A percentile compares a stretch with the other conserved stretches of the same genome.
These are phyloP conservation scores for Benincasa hispida DNA, from an alignment of 306 rosid genomes.

Conservation along the genomic window DNA sequence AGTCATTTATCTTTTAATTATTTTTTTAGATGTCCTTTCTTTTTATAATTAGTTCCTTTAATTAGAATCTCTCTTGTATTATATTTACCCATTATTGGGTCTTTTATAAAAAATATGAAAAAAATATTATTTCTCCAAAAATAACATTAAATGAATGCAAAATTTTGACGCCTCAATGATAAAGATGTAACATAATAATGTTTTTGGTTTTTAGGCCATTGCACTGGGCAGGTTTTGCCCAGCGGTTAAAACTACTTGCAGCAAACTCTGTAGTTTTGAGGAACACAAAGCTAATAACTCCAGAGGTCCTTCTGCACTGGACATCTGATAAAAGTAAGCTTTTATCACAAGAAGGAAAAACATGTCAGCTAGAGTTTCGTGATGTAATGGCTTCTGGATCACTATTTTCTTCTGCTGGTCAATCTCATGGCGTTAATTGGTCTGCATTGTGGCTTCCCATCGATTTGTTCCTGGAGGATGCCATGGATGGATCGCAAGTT, in stretches of 20 bases:
- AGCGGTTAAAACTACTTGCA: conserved; percentile 45
- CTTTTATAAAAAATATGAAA: too few relatives aligned
- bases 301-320: conserved; percentile 44
- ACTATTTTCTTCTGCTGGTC: conserved; percentile 33
- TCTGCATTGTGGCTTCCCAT: conserved; percentile 84
- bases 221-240: conserved; percentile 54
- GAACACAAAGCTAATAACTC: conserved; percentile 40
- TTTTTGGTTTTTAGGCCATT: conserved; percentile 48
- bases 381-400: conserved; percentile 40
- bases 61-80: too few relatives aligned
- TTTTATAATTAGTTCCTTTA: too few relatives aligned
- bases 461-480: conserved; percentile 81
- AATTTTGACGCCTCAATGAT: conserved; percentile 11
- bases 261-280: conserved; percentile 56
- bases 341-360: conserved; percentile 35
- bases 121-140: too few relatives aligned
- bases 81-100: too few relatives aligned
- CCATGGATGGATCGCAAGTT: conserved; percentile 61
- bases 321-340: conserved; percentile 29
- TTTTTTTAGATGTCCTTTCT: too few relatives aligned
- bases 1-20: too few relatives aligned
- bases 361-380: conserved; percentile 33
- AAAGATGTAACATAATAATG: neutral
- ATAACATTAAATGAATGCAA: neutral
- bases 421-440: conserved; percentile 47